Base-by-base conservation (phyloP, 2,329 filamentous ascomycete genomes). In the Bipolaris gigantea region DNA sequence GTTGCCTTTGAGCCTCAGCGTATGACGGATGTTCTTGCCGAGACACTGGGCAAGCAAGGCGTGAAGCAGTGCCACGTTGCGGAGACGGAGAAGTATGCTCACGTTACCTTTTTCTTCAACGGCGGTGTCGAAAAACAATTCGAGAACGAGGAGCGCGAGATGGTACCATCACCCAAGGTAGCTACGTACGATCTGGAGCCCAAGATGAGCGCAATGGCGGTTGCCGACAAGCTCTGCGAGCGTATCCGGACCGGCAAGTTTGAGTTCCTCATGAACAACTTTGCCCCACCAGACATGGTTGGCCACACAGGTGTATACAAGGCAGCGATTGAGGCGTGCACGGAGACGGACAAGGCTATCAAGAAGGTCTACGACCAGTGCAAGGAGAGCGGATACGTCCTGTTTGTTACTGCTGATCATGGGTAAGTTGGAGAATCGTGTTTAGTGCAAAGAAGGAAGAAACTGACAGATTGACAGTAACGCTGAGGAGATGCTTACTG, bases 91-190 rank as follows among this genome's bases (percentile, higher is more conserved):
- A 99, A 99, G 82, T 99, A 99, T 77, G 94, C 94, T 33, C 94
- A 99, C 80, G 94, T 99, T 61, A 97, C 94, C 53, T 97, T 97
- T 85, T 97, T 97, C 85, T 97, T 97, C 87, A 99, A 99, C 80
- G 94, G 94, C 53, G 94, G 94, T 72, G 90, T 96, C 48, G 94
- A 99, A 81, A 96, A 97, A 81, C 89, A 90, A 60, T 99, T 97
- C 79, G 86, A 89, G 49, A 88, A 92, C 43, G 94, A 99, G 80
- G 86, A 88, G 59, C 90, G 94, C 63, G 94, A 99, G 70, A 89
- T 96, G 81, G 92, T 99, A 41, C 87, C 92, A 45, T 96, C 91
- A 44, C 96, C 96, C 76, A 93, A 89, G 82, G 94, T 99, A 33
- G 83, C 94, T 21, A 99, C 94, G 30, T 99, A 99, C 78, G 94